Evolutionary conservation across 2,329 filamentous ascomycete species (phyloP), one percentile per base, ranked within the genome.

Genomic region (Hawksworthiomyces lignivorus): DNA sequence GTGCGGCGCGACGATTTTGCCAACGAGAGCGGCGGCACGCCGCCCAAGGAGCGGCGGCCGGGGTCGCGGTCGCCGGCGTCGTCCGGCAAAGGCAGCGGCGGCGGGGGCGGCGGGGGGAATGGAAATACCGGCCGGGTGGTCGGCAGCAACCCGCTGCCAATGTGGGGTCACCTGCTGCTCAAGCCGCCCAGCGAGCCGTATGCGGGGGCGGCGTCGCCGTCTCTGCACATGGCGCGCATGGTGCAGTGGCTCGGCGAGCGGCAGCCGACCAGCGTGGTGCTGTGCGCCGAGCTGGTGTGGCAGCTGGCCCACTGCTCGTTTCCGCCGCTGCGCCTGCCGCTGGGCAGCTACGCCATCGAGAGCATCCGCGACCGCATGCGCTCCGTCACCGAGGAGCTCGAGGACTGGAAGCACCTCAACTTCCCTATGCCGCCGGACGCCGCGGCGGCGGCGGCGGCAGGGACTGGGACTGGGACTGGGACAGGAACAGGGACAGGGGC

Each of bases 291-390:
- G 67, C 67, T 97, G 43, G 82, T 95, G 7, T 97, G 92, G 92
- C 82, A 96, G 67, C 66, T 97, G 32, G 92, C 83, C 0, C 92
- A 97, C 67, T 97, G 90, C 64, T 83, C 80, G n/a, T 96, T 88
- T 58, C 92, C 92, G 37, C 92, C 92, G 0, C 61, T 97, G 49
- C 69, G 92, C 26, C 64, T 98, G 45, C 67, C 96, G n/a, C 63
- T 97, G 19, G 92, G 92, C 0, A 94, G 82, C 50, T 97, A 94
- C 64, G 90, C 92, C 2, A 90, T 97, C 28, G 90, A 98, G 61
- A 96, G 89, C 60, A 94, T 97, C 38, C 72, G 92, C 14, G 92
- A 98, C 64, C 74, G 90, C 17, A 64, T 97, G 56, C 77, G 87
- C 50, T 90, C 84, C 47, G 87, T 97, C 30, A 96, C 89, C 11